A percentile compares a stretch with the other conserved stretches of the same genome.
Evolutionary conservation across 1,139 yeast species (phyloP).

Genomic region (Lodderomyces theae): DNA sequence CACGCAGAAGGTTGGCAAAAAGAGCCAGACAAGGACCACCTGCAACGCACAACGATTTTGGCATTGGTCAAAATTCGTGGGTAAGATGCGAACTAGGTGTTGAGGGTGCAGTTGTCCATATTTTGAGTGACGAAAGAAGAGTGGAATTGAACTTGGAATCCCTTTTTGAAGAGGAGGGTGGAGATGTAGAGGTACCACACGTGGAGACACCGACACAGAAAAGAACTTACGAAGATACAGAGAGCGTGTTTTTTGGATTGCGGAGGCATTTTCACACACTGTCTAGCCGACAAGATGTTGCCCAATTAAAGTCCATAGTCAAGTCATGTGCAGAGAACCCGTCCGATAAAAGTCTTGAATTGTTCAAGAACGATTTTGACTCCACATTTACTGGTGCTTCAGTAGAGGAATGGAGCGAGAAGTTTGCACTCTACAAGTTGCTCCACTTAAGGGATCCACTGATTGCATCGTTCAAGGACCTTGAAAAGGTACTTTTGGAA

Average conservation of each 20-base stretch:
- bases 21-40: conserved; percentile 55
- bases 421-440: conserved; percentile 35
- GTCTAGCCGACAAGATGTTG: conserved; percentile 15
- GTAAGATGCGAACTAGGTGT: conserved; percentile 68
- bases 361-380: conserved; percentile 17
- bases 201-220: too few species aligned
- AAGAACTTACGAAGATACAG: conserved; percentile 21
- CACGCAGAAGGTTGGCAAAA: conserved; percentile 60
- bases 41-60: conserved; percentile 56
- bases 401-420: conserved; percentile 29
- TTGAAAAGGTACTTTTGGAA: conserved; percentile 23
- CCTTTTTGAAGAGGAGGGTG: conserved; percentile 54
- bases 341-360: neutral
- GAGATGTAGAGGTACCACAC: conserved; percentile 15
- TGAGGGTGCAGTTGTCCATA: conserved; percentile 65
- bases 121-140: conserved; percentile 70
- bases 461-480: conserved; percentile 24
- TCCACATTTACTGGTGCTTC: conserved; percentile 18
- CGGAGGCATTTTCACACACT: conserved; percentile 32
- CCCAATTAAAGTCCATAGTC: conserved; percentile 7
- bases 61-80: conserved; percentile 69
- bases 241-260: conserved; percentile 50
- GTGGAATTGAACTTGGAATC: conserved; percentile 65
- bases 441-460: conserved; percentile 38
- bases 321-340: conserved; percentile 5